phyloP scores from a whole-genome alignment of 2,329 filamentous ascomycete genomes.

The Teratosphaeria pseudoeucalypti region DNA sequence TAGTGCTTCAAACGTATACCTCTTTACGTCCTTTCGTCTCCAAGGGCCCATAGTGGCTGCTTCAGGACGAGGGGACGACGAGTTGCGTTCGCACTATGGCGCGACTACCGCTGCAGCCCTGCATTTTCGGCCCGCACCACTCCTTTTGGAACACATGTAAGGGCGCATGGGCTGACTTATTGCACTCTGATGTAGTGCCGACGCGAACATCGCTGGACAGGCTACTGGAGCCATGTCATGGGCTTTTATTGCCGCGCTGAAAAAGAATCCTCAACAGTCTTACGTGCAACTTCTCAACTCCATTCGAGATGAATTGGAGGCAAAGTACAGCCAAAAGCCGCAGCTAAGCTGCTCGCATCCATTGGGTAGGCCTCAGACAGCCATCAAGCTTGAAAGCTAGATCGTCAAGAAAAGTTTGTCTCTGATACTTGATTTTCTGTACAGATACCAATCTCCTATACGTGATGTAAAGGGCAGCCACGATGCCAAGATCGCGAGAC shows the following conservation, averaged over 20 bases:
- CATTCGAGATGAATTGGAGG: slow-evolving; percentile 77
- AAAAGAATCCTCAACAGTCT: slow-evolving; percentile 88
- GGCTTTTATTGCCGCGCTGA: slow-evolving; percentile 85
- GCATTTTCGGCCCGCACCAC: background rate
- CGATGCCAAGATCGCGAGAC: background rate
- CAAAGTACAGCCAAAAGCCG: slow-evolving; percentile 87
- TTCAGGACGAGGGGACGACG: slow-evolving; percentile 18
- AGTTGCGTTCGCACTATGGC: slow-evolving; percentile 21
- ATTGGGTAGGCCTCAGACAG: slow-evolving; percentile 55
- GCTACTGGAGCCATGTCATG: slow-evolving; percentile 97
- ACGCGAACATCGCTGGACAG: slow-evolving; percentile 76
- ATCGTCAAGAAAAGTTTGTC: background rate
- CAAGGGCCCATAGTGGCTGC: slow-evolving; percentile 15
- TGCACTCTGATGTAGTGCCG: slow-evolving; percentile 49
- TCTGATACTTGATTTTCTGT: background rate
- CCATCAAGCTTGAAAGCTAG: background rate
- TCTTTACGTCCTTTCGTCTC: slow-evolving; percentile 15
- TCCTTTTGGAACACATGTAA: background rate
- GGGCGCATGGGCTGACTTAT: slow-evolving; percentile 7
- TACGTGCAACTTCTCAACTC: slow-evolving; percentile 94
- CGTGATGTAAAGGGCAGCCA: slow-evolving; percentile 28
- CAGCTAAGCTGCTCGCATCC: slow-evolving; percentile 95
- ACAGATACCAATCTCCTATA: slow-evolving; percentile 35
- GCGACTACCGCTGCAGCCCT: background rate
- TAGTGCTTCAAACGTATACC: slow-evolving; percentile 10